Conservation (phyloP, 345 rosid species). For the Anastatica hierochuntica region DNA sequence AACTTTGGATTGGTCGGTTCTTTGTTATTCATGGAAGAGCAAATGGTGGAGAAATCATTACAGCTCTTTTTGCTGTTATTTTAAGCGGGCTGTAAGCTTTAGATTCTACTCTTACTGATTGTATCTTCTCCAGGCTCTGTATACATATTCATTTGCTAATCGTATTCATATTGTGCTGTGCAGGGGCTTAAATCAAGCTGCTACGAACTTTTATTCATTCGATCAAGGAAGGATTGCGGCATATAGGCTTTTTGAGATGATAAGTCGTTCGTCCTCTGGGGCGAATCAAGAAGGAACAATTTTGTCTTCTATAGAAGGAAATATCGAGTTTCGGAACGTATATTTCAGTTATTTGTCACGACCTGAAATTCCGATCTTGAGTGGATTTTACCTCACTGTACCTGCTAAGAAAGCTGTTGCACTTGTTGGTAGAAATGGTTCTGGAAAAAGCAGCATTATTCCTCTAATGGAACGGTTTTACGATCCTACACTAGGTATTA, state of each 20-base stretch:
- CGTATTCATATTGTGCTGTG: constrained; percentile 16
- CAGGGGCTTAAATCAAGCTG: constrained; percentile 98
- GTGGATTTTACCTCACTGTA: constrained; percentile 96
- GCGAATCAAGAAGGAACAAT: constrained; percentile 65
- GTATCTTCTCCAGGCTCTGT: constrained; percentile 1
- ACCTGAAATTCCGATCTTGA: constrained; percentile 95
- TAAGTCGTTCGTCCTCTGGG: constrained; percentile 77
- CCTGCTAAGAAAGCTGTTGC: constrained; percentile 96
- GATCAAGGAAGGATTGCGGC: constrained; percentile 99
- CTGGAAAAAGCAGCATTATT: constrained; percentile 97
- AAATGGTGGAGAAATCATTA: constrained; percentile 86
- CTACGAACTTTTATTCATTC: constrained; percentile 96
- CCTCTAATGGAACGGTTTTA: constrained; percentile 99
- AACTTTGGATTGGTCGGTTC: constrained; percentile 96
- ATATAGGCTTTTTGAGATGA: constrained; percentile 96
- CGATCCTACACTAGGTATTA: constrained; percentile 95
- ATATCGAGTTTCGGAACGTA: constrained; percentile 92
- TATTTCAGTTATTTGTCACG: constrained; percentile 98
- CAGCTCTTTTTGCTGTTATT: constrained; percentile 91
- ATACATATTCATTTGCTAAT: constrained; percentile 39
- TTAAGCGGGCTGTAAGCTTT: constrained; percentile 97
- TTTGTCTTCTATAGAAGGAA: constrained; percentile 62
- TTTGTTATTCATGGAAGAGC: constrained; percentile 49
- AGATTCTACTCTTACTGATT: constrained; percentile 17
- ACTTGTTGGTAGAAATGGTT: constrained; percentile 99